A percentile compares a stretch with the other conserved stretches of the same genome.
Evolutionary conservation across 2,329 filamentous ascomycete species (phyloP).

Genomic region (Bipolaris gigantea): DNA sequence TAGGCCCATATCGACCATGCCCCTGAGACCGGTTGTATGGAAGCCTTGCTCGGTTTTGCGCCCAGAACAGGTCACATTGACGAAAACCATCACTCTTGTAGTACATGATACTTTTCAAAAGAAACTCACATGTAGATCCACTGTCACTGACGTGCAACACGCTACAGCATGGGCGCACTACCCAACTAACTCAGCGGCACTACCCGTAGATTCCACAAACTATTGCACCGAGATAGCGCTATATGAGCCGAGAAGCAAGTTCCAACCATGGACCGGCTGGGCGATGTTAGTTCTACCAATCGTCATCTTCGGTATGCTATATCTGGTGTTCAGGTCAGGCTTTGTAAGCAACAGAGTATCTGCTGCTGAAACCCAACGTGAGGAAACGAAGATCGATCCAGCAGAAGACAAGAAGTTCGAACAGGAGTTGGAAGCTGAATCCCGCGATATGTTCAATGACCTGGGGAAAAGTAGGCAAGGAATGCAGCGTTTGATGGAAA

Average conservation of each 20-base stretch:
- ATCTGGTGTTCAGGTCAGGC: background rate
- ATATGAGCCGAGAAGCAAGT: background rate
- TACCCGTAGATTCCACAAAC: background rate
- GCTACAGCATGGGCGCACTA: conserved; percentile 4
- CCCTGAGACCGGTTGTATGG: too few species aligned
- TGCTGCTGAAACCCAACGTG: background rate
- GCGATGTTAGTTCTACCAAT: background rate
- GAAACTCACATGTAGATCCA: too few species aligned
- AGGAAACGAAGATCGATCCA: too few species aligned
- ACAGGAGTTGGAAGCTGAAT: background rate
- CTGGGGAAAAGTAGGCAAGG: background rate
- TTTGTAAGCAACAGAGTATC: background rate
- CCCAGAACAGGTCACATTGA: too few species aligned
- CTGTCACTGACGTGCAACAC: too few species aligned
- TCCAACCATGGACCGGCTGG: background rate
- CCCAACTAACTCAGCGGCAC: background rate
- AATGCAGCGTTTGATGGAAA: background rate
- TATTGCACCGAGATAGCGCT: background rate
- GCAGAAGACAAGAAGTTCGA: background rate
- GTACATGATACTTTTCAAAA: too few species aligned
- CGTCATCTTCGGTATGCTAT: background rate
- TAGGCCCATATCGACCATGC: too few species aligned
- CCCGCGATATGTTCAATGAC: background rate
- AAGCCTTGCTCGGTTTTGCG: too few species aligned
- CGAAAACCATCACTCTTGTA: too few species aligned